Evolutionary conservation across 176 grass and related monocot species (phyloP).

Genomic region (Eragrostis nindensis): DNA sequence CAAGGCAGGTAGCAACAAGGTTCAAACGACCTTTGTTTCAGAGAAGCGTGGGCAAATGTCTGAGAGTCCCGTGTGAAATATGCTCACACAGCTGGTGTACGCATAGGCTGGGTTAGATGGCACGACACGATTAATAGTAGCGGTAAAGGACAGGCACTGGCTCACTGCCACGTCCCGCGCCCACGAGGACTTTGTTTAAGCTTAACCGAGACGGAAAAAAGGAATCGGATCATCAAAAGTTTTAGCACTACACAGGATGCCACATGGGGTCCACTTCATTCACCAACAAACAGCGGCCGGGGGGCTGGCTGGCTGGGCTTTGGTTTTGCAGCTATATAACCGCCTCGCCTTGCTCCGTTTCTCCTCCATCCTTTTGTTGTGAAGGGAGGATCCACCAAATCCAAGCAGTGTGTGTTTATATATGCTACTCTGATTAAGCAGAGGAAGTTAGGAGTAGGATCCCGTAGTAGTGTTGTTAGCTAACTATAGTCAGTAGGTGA

Average conservation of each 20-base stretch:
- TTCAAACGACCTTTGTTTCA: not conserved
- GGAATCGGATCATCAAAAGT: not conserved
- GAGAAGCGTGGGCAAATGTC: not conserved
- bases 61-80: conserved; percentile 16
- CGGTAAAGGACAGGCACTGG: not conserved
- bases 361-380: not conserved
- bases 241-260: conserved; percentile 10
- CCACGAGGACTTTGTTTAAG: not conserved
- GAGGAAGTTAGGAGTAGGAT: conserved; percentile 6
- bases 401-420: conserved; percentile 32
- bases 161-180: conserved; percentile 11
- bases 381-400: not conserved
- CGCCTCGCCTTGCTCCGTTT: not conserved
- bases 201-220: not conserved
- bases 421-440: not conserved
- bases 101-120: conserved; percentile 6
- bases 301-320: no score
- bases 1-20: not conserved
- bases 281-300: not conserved
- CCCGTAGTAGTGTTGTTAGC: not conserved
- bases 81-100: not conserved
- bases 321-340: conserved; percentile 30
- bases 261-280: conserved; percentile 19
- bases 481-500: not conserved
- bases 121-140: conserved; percentile 12